Percentiles rank a stretch among this genome's conserved stretches.
These are phyloP conservation scores for Reticulascus tulasneorum DNA, from an alignment of 2,329 filamentous ascomycete species.

Conservation along the genomic window DNA sequence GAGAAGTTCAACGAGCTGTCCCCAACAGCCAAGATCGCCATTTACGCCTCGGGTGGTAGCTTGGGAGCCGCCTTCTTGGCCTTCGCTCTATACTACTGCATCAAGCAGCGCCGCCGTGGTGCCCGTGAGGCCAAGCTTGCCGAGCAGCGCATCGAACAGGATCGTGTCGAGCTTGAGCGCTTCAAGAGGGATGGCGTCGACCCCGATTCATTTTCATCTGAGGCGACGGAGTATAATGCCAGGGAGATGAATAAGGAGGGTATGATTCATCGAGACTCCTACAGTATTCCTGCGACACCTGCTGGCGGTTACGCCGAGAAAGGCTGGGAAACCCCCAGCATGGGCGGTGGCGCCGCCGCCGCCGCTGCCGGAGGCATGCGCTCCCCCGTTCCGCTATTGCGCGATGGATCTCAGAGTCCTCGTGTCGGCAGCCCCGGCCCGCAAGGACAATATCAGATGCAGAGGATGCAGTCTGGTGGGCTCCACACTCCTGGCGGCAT, in stretches of 20 bases:
- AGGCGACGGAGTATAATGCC: constrained; percentile 32
- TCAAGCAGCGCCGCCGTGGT: constrained; percentile 51
- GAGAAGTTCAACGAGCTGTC: constrained; percentile 55
- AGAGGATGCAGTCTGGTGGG: neutral
- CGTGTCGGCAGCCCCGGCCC: neutral
- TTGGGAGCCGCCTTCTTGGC: constrained; percentile 38
- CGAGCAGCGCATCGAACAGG: constrained; percentile 38
- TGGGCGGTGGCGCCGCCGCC: constrained; percentile 16
- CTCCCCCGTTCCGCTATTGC: constrained; percentile 5
- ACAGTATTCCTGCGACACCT: constrained; percentile 25
- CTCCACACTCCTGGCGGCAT: neutral
- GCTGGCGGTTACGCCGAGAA: constrained; percentile 24
- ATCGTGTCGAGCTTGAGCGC: constrained; percentile 48
- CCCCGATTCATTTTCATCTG: constrained; percentile 39
- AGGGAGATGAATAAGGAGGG: constrained; percentile 25
- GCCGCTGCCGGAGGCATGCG: constrained; percentile 11
- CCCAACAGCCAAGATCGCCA: constrained; percentile 43
- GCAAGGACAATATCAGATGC: too few species aligned
- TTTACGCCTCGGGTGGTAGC: constrained; percentile 47
- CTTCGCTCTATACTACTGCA: constrained; percentile 47
- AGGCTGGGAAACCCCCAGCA: constrained; percentile 15
- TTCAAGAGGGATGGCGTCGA: constrained; percentile 44
- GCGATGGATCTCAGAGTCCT: constrained; percentile 1
- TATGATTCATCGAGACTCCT: constrained; percentile 21
- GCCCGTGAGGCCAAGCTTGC: constrained; percentile 45